A percentile compares a stretch with the other conserved stretches of the same genome.
phyloP scores from a whole-genome alignment of 1,139 yeast species.

The Ogataea hybrid region DNA sequence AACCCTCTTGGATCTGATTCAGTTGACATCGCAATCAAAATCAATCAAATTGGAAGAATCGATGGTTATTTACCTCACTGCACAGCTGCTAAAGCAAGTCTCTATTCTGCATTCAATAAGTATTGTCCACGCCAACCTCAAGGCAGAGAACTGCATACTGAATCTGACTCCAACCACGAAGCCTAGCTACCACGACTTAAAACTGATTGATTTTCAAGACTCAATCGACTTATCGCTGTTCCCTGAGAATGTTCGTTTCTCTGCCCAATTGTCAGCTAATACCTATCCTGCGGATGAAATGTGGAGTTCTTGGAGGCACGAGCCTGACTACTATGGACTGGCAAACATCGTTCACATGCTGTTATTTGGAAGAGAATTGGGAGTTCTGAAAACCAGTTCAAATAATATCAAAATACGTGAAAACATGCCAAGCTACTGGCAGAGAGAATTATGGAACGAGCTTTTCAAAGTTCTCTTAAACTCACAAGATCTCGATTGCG shows the following conservation, averaged over 20 bases:
- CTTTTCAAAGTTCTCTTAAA: slow-evolving; percentile 66
- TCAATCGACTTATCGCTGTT: slow-evolving; percentile 70
- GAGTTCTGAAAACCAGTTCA: slow-evolving; percentile 32
- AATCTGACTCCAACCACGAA: slow-evolving; percentile 36
- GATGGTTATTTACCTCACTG: slow-evolving; percentile 60
- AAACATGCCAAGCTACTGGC: slow-evolving; percentile 76
- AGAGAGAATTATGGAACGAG: slow-evolving; percentile 65
- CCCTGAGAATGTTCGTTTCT: slow-evolving; percentile 50
- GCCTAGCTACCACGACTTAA: slow-evolving; percentile 38
- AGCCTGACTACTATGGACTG: slow-evolving; percentile 82
- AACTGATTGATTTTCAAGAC: slow-evolving; percentile 80
- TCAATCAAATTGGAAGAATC: slow-evolving; percentile 49
- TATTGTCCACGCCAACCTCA: slow-evolving; percentile 81
- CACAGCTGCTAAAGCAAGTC: slow-evolving; percentile 40
- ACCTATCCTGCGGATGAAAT: slow-evolving; percentile 74
- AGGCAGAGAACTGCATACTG: slow-evolving; percentile 86
- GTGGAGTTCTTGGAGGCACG: slow-evolving; percentile 68
- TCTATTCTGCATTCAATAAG: slow-evolving; percentile 55
- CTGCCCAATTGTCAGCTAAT: slow-evolving; percentile 40
- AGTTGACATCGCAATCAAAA: slow-evolving; percentile 39
- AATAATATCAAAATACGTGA: slow-evolving; percentile 39
- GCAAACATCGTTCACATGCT: slow-evolving; percentile 75
- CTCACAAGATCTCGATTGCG: slow-evolving; percentile 36
- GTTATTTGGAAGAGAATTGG: slow-evolving; percentile 66
- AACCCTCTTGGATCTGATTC: slow-evolving; percentile 71